phyloP scores from a whole-genome alignment of 1,284 basidiomycete species.

The Pholiota adiposa region DNA sequence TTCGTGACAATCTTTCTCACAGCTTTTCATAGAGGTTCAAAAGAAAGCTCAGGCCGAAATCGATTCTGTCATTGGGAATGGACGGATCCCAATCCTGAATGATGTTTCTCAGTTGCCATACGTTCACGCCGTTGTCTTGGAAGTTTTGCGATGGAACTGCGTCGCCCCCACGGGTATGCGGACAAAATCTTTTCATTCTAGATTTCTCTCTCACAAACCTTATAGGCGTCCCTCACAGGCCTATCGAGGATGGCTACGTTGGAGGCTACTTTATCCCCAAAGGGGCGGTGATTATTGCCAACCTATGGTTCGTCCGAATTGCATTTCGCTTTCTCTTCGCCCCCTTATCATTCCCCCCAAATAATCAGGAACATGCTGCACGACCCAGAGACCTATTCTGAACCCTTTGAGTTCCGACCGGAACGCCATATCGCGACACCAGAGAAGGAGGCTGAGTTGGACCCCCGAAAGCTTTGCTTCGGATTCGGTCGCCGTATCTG shows the following conservation, averaged over 20 bases:
- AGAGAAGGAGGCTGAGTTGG: constrained; percentile 22
- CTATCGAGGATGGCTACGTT: constrained; percentile 30
- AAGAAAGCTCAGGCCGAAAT: constrained; percentile 35
- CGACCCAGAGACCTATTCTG: constrained; percentile 30
- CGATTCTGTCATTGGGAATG: constrained; percentile 29
- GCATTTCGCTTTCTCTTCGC: background rate
- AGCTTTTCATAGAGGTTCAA: constrained; percentile 27
- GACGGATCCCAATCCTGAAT: constrained; percentile 26
- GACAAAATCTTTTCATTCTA: background rate
- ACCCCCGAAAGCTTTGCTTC: constrained; percentile 23
- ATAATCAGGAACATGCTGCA: constrained; percentile 30
- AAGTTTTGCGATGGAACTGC: constrained; percentile 33
- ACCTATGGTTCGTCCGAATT: constrained; percentile 28
- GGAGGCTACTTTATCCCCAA: constrained; percentile 36
- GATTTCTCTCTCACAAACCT: background rate
- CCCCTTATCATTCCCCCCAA: background rate
- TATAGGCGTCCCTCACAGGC: constrained; percentile 31
- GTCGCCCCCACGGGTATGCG: constrained; percentile 31
- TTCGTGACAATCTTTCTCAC: background rate
- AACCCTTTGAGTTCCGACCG: constrained; percentile 32
- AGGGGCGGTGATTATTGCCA: constrained; percentile 31
- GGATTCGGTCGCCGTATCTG: constrained; percentile 29
- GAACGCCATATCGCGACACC: constrained; percentile 29
- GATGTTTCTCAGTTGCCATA: constrained; percentile 31
- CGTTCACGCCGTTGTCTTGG: constrained; percentile 30